phyloP scores from a whole-genome alignment of 2,329 filamentous ascomycete species.

The Colletotrichum magnum region DNA sequence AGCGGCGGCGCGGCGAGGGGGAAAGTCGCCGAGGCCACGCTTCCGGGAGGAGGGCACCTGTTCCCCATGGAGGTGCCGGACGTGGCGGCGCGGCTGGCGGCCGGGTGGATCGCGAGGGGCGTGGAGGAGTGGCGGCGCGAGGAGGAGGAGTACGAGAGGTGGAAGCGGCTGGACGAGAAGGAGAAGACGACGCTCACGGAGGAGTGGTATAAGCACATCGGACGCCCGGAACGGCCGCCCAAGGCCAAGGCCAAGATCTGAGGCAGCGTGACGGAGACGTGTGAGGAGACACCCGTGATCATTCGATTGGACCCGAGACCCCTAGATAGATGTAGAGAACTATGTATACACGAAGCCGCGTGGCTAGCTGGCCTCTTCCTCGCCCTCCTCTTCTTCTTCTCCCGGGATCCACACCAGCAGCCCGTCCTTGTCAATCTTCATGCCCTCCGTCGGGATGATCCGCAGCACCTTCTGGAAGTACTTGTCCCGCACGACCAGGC shows the following conservation, averaged over 20 bases:
- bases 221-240: constrained; percentile 43
- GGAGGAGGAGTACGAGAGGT: constrained; percentile 69
- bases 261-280: background rate
- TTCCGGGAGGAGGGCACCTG: constrained; percentile 81
- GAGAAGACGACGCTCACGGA: constrained; percentile 71
- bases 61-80: constrained; percentile 85
- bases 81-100: constrained; percentile 74
- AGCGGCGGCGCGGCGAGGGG: constrained; percentile 76
- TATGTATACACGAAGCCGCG: constrained; percentile 26
- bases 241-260: constrained; percentile 42
- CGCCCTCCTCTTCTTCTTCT: constrained; percentile 46
- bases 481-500: constrained; percentile 84
- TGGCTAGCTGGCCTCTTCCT: constrained; percentile 35
- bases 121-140: constrained; percentile 70
- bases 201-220: constrained; percentile 69
- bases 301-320: background rate
- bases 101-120: constrained; percentile 70
- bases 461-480: constrained; percentile 94
- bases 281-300: no score
- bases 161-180: constrained; percentile 62
- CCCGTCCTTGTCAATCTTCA: constrained; percentile 75
- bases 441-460: constrained; percentile 83
- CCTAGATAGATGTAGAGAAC: constrained; percentile 30
- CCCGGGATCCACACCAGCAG: constrained; percentile 74
- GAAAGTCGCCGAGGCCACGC: constrained; percentile 74